Evolutionary conservation across 179 eudicot species (phyloP).

Genomic region (Beta corolliflora): DNA sequence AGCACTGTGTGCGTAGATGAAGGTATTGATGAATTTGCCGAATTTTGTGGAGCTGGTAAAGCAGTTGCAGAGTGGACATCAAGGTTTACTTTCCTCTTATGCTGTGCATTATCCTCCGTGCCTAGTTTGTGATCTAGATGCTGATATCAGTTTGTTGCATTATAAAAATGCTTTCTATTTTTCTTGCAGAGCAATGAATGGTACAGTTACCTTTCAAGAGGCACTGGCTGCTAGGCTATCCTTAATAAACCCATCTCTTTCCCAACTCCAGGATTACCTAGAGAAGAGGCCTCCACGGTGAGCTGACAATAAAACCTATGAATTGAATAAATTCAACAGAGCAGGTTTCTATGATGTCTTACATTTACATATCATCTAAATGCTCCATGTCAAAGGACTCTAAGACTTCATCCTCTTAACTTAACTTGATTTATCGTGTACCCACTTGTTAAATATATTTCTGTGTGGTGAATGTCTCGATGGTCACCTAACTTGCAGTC

Average conservation of each 20-base stretch:
- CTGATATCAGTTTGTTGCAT: neutral
- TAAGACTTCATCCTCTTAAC: neutral
- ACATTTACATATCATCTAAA: neutral
- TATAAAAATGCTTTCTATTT: neutral
- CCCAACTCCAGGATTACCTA: constrained; percentile 75
- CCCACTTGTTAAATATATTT: neutral
- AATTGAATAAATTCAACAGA: neutral
- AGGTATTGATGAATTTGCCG: constrained; percentile 97
- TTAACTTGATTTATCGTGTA: neutral
- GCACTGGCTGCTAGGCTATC: constrained; percentile 84
- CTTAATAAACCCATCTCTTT: constrained; percentile 76
- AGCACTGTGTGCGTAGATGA: constrained; percentile 97
- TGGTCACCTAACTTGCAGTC: neutral
- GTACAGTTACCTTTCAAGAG: constrained; percentile 90
- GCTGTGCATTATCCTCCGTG: neutral
- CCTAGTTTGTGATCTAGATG: neutral
- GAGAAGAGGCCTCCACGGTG: constrained; percentile 86
- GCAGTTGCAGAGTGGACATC: constrained; percentile 99
- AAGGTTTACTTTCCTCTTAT: constrained; percentile 45
- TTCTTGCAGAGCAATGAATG: constrained; percentile 82
- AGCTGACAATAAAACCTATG: constrained; percentile 1
- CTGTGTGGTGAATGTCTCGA: neutral
- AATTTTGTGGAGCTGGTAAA: constrained; percentile 95
- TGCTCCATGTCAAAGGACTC: neutral
- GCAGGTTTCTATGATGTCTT: neutral